Evolutionary conservation across 805 yeast species (phyloP).

Genomic region (Metschnikowia orientalis): DNA sequence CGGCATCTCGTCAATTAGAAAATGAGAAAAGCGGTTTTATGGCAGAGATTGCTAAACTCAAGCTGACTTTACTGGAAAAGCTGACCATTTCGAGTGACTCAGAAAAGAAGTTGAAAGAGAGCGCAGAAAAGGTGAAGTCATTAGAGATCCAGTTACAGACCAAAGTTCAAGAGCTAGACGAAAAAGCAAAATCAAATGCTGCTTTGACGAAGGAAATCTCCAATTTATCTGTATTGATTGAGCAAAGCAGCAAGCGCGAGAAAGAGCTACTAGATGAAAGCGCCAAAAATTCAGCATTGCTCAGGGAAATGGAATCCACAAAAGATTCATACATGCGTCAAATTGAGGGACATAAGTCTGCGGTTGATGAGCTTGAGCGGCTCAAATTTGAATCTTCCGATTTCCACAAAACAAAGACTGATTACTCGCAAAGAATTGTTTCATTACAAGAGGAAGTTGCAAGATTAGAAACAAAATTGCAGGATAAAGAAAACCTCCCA

Average conservation of each 20-base stretch:
- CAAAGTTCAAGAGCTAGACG: not conserved
- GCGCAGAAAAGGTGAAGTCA: not conserved
- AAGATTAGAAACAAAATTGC: slow-evolving; percentile 20
- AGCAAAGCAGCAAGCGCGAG: not conserved
- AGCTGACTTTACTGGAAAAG: not conserved
- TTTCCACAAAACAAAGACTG: slow-evolving; percentile 20
- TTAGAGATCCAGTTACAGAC: not conserved
- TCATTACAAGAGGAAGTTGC: slow-evolving; percentile 22
- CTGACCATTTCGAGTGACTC: not conserved
- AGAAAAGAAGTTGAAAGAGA: slow-evolving; percentile 2
- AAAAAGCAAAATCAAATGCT: slow-evolving; percentile 2
- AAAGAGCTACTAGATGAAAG: slow-evolving; percentile 3
- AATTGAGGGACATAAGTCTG: slow-evolving; percentile 7
- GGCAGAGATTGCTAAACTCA: not conserved
- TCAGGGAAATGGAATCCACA: slow-evolving; percentile 3
- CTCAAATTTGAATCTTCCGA: slow-evolving; percentile 23
- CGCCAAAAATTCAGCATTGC: slow-evolving; percentile 1
- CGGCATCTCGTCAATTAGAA: slow-evolving; percentile 1
- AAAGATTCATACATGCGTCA: slow-evolving; percentile 7
- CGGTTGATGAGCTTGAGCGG: slow-evolving; percentile 12
- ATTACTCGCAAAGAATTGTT: slow-evolving; percentile 27
- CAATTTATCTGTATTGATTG: not conserved
- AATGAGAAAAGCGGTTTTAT: not conserved
- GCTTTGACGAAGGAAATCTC: slow-evolving; percentile 3
- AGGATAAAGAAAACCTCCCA: slow-evolving; percentile 37